These are phyloP conservation scores for Avena sativa DNA, from an alignment of 176 grass and related monocot genomes.

Conservation along the genomic window DNA sequence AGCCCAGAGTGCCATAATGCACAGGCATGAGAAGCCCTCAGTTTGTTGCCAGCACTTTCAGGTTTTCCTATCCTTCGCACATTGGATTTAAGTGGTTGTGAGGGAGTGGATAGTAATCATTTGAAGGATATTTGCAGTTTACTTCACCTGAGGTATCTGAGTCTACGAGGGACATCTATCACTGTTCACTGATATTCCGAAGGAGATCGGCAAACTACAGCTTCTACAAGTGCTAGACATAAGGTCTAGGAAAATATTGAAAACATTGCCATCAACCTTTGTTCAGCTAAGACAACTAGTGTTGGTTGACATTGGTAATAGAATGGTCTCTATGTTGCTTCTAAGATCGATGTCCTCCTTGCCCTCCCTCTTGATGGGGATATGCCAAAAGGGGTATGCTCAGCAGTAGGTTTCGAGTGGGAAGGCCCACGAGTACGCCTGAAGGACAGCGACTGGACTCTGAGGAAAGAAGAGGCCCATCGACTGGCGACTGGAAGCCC, in stretches of 20 bases:
- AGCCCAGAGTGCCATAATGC: too few species aligned
- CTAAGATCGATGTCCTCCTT: neutral
- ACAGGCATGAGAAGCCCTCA: neutral
- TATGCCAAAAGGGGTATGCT: too few species aligned
- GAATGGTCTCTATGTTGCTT: neutral
- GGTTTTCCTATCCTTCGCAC: neutral
- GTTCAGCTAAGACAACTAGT: neutral
- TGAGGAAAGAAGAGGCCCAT: too few species aligned
- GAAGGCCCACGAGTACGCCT: too few species aligned
- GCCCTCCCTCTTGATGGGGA: too few species aligned
- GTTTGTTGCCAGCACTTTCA: neutral
- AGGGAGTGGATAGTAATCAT: neutral
- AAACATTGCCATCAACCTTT: neutral
- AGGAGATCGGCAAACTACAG: neutral
- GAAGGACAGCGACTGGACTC: too few species aligned
- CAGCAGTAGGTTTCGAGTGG: too few species aligned
- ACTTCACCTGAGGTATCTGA: constrained; percentile 27
- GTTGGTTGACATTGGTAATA: neutral
- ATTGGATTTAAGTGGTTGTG: neutral
- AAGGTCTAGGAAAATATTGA: neutral
- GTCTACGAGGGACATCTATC: neutral
- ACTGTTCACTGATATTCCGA: neutral
- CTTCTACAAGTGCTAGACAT: constrained; percentile 24
- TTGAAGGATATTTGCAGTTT: neutral
- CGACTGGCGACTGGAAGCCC: too few species aligned